Evolutionary conservation across 2,329 filamentous ascomycete species (phyloP).

Genomic region (Corinectria fuckeliana): DNA sequence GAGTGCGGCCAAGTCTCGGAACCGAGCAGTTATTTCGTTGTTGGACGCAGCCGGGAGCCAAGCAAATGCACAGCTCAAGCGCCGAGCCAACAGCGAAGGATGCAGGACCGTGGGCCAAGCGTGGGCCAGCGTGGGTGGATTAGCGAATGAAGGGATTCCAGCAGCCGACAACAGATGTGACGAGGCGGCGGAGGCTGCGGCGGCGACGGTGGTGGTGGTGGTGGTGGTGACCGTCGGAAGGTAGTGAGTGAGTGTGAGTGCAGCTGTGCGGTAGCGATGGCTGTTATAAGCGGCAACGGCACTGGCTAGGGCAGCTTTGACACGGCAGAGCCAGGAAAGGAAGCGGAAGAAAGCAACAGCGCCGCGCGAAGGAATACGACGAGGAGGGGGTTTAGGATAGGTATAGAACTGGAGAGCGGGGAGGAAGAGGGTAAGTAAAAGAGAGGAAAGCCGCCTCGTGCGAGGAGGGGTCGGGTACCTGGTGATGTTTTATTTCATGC

Average conservation of each 20-base stretch:
- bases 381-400: not conserved
- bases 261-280: not conserved
- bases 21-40: constrained; percentile 19
- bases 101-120: constrained; percentile 40
- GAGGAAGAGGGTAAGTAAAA: constrained; percentile 20
- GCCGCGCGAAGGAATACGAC: not conserved
- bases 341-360: constrained; percentile 6
- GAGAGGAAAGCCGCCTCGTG: constrained; percentile 23
- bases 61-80: constrained; percentile 29
- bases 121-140: constrained; percentile 34
- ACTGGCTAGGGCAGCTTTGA: not conserved
- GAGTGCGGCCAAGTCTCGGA: constrained; percentile 8
- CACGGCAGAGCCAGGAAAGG: constrained; percentile 5
- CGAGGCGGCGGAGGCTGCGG: constrained; percentile 22
- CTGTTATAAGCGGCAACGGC: not conserved
- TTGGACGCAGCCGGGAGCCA: constrained; percentile 21
- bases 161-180: constrained; percentile 39
- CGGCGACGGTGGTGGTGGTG: constrained; percentile 27
- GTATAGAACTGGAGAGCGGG: not conserved
- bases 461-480: constrained; percentile 39
- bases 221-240: constrained; percentile 28
- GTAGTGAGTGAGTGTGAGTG: constrained; percentile 21
- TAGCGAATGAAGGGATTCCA: constrained; percentile 39
- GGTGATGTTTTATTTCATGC: constrained; percentile 41
- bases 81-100: constrained; percentile 36